Conservation (phyloP, 495 filamentous ascomycete species). For the Aspergillus cavernicola region DNA sequence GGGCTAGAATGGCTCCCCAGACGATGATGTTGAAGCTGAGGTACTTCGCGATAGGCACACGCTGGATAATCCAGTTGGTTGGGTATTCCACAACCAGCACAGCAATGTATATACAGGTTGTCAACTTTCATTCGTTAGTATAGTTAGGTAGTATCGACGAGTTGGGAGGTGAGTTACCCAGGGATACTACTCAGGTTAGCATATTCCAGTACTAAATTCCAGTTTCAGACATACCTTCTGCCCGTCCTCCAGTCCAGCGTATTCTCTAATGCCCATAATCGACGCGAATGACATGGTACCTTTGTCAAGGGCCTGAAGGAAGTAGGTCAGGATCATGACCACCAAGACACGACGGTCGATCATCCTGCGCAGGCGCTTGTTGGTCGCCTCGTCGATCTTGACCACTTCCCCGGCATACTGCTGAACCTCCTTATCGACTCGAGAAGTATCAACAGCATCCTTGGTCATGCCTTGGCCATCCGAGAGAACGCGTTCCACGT, state of each 20-base stretch:
- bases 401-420: constrained; percentile 53
- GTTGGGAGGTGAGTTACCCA: constrained; percentile 19
- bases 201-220: background rate
- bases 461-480: constrained; percentile 39
- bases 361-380: constrained; percentile 47
- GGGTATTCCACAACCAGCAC: constrained; percentile 55
- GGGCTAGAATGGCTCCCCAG: constrained; percentile 56
- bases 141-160: background rate
- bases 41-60: constrained; percentile 59
- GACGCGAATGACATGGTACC: constrained; percentile 66
- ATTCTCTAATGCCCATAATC: constrained; percentile 62
- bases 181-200: constrained; percentile 35
- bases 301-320: constrained; percentile 71
- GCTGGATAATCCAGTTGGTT: constrained; percentile 55
- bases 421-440: constrained; percentile 61
- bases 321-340: constrained; percentile 53
- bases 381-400: constrained; percentile 52
- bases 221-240: constrained; percentile 35
- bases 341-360: constrained; percentile 55
- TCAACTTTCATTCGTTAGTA: constrained; percentile 26
- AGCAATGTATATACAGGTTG: constrained; percentile 51
- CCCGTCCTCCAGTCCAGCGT: constrained; percentile 48
- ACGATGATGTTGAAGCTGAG: constrained; percentile 58
- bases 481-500: constrained; percentile 46
- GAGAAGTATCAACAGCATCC: constrained; percentile 47